Evolutionary conservation across 2,329 filamentous ascomycete genomes (phyloP).

Genomic region (Penicillium sp.): DNA sequence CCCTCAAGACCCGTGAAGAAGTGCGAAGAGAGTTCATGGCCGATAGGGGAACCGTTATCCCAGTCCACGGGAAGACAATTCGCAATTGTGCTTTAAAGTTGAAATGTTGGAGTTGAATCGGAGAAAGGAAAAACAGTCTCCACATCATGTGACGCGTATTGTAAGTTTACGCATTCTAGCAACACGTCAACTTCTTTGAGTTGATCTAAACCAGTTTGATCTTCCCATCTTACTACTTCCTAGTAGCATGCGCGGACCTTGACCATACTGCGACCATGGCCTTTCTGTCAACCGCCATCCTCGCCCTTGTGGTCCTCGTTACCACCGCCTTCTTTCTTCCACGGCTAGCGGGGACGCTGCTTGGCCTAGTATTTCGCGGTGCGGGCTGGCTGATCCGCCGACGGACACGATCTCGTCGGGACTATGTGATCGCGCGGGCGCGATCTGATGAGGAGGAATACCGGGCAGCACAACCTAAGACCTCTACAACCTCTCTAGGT

Average conservation of each 20-base stretch:
- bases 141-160: conserved; percentile 26
- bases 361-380: conserved; percentile 39
- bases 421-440: conserved; percentile 54
- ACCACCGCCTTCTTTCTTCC: conserved; percentile 37
- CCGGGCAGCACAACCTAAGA: conserved; percentile 26
- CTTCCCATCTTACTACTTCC: not conserved
- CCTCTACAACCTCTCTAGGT: conserved; percentile 17
- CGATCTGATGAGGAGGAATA: conserved; percentile 44
- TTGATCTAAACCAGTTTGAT: not conserved
- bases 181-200: conserved; percentile 23
- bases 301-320: conserved; percentile 34
- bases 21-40: conserved; percentile 17
- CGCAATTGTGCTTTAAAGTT: not conserved
- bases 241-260: conserved; percentile 22
- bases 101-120: conserved; percentile 2
- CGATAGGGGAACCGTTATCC: not conserved
- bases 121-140: conserved; percentile 4
- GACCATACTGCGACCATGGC: conserved; percentile 30
- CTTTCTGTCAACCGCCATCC: conserved; percentile 32
- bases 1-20: not conserved
- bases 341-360: conserved; percentile 31
- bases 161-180: conserved; percentile 17
- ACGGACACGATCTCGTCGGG: conserved; percentile 63
- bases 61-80: not conserved
- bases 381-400: conserved; percentile 64